A percentile compares a stretch with the other conserved stretches of the same genome.
Conservation (phyloP, 2,329 filamentous ascomycete species). For the Botrytis paeoniae region DNA sequence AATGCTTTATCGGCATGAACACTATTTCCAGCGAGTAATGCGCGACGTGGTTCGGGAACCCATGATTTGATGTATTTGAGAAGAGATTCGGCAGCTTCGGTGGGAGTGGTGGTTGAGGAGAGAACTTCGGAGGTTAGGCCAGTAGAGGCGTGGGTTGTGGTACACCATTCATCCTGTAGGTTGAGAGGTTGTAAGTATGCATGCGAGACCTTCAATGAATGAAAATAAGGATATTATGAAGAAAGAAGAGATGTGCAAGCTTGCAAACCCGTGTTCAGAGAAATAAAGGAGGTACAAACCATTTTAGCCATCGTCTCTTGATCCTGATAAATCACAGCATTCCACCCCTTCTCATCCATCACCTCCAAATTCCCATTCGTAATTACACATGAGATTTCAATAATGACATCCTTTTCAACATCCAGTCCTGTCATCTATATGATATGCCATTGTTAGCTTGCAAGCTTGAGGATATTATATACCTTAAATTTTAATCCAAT, state of each 20-base stretch:
- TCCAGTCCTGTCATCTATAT: conserved; percentile 87
- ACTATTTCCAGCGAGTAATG: conserved; percentile 84
- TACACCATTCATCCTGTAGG: conserved; percentile 76
- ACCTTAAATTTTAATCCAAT: background rate
- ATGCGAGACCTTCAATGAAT: background rate
- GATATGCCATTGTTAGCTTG: conserved; percentile 24
- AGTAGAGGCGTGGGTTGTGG: conserved; percentile 70
- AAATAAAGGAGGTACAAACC: conserved; percentile 36
- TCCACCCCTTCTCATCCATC: conserved; percentile 74
- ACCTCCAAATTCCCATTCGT: conserved; percentile 77
- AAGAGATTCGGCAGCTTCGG: conserved; percentile 65
- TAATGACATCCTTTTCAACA: conserved; percentile 73
- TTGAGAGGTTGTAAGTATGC: background rate
- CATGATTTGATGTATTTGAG: conserved; percentile 73
- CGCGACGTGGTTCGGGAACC: conserved; percentile 64
- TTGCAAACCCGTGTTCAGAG: too few species aligned
- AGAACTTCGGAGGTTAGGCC: conserved; percentile 78
- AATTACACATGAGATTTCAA: conserved; percentile 90
- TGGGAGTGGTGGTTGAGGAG: conserved; percentile 67
- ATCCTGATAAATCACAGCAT: conserved; percentile 72
- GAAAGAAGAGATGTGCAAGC: background rate
- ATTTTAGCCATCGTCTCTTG: conserved; percentile 70
- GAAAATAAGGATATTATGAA: background rate
- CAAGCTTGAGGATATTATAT: background rate
- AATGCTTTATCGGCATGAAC: conserved; percentile 89